A percentile compares a stretch with the other conserved stretches of the same genome.
These are phyloP conservation scores for Zea mays DNA, from an alignment of 176 grass and related monocot genomes.

Conservation along the genomic window Zm-B73-REFERENCE-NAM-5.0 NC_050098.1:124840501-124841000, in stretches of 20 bases:
- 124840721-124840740: not conserved
- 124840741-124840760: not conserved
- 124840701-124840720: conserved; percentile 4
- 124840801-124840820: not conserved
- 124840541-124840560: conserved; percentile 8
- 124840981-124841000: not conserved
- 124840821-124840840: conserved; percentile 1
- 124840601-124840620: conserved; percentile 10
- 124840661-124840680: not conserved
- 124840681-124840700: not conserved
- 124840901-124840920: conserved; percentile 9
- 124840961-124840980: not conserved
- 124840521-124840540: not conserved
- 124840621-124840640: not conserved
- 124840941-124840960: not conserved
- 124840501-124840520: conserved; percentile 23
- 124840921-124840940: not conserved
- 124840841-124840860: not conserved
- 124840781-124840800: conserved; percentile 1
- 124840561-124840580: not conserved
- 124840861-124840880: not conserved
- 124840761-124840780: not conserved
- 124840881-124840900: not conserved
- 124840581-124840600: not conserved
- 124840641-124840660: not conserved